Conservation (phyloP, 2,329 filamentous ascomycete genomes). For the Talaromyces sp. region DNA sequence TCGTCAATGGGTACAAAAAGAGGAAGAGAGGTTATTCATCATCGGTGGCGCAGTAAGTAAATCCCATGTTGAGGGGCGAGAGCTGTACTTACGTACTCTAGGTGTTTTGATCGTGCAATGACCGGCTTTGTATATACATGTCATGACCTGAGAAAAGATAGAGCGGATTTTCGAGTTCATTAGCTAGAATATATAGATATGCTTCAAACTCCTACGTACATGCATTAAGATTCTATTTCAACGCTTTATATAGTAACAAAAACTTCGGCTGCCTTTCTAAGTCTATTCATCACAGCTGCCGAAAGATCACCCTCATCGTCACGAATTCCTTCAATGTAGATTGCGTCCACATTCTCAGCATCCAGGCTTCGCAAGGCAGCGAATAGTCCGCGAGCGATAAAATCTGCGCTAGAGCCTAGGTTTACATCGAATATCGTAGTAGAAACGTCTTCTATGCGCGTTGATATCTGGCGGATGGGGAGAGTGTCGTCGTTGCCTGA, state of each 20-base stretch:
- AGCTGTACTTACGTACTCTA: not conserved
- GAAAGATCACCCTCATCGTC: slow-evolving; percentile 73
- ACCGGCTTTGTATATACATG: not conserved
- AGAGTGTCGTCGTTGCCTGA: not conserved
- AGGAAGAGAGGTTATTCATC: slow-evolving; percentile 93
- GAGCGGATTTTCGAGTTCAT: not conserved
- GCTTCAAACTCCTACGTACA: not conserved
- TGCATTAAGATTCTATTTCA: not conserved
- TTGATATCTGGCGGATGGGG: slow-evolving; percentile 1
- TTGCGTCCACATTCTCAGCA: slow-evolving; percentile 70
- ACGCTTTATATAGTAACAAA: slow-evolving; percentile 47
- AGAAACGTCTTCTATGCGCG: not conserved
- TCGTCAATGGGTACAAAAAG: slow-evolving; percentile 83
- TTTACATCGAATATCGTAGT: slow-evolving; percentile 60
- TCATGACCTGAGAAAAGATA: not conserved
- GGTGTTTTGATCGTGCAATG: slow-evolving; percentile 7
- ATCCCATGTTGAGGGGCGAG: not conserved
- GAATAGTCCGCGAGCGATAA: slow-evolving; percentile 84
- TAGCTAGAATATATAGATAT: not conserved
- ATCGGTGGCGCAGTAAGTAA: slow-evolving; percentile 82
- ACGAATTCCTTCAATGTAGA: slow-evolving; percentile 83
- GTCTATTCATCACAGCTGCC: slow-evolving; percentile 79
- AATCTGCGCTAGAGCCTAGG: slow-evolving; percentile 66
- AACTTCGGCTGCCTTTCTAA: slow-evolving; percentile 69
- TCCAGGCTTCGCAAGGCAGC: slow-evolving; percentile 83